Evolutionary conservation across 2,329 filamentous ascomycete species (phyloP), one percentile per base, ranked within the genome.

Genomic region (Claviceps purpurea): DNA sequence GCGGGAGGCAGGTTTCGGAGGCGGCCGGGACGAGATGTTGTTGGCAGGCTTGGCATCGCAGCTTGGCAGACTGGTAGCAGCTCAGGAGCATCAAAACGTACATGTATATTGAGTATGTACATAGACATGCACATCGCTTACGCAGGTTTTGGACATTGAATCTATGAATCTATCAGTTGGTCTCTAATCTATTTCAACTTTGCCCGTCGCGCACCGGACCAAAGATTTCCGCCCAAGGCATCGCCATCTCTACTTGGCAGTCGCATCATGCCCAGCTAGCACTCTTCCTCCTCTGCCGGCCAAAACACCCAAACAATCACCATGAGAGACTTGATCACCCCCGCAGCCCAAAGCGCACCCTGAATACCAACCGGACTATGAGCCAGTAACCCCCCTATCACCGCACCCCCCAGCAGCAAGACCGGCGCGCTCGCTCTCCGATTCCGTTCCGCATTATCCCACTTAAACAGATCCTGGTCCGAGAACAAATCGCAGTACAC

Each of bases 401-500:
- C 61, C 13, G 75, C 77, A 0, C 77, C 77, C 1, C 68, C 20
- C 1, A 80, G 61, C 2, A 79, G 66, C 46, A 77, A 58, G 2
- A 73, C 49, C 2, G 76, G 76, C 1, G 77, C 77, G 0, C 66
- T 73, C 2, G 73, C 62, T 45, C 77, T 65, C 20, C 74, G 69
- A 56, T 79, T 78, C 37, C 76, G 63, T 61, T 78, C 75, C 5
- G 64, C 63, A 54, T 79, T 79, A 42, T 62, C 56, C 8, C 61
- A 47, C 1, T 65, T 63, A 39, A 79, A 74, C 3, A 79, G 59
- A 24, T 73, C 65, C 37, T 69, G 67, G 52, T 89, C 85, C 1
- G 82, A 85, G 58, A 88, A 88, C 20, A 91, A 62, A 63, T 91
- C 87, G 62, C 85, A 89, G 69, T 90, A 91, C 56, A 87, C 82